Evolutionary conservation across 1,139 yeast species (phyloP), one percentile per base, ranked within the genome.

Genomic region (Suhomyces coccinellae): DNA sequence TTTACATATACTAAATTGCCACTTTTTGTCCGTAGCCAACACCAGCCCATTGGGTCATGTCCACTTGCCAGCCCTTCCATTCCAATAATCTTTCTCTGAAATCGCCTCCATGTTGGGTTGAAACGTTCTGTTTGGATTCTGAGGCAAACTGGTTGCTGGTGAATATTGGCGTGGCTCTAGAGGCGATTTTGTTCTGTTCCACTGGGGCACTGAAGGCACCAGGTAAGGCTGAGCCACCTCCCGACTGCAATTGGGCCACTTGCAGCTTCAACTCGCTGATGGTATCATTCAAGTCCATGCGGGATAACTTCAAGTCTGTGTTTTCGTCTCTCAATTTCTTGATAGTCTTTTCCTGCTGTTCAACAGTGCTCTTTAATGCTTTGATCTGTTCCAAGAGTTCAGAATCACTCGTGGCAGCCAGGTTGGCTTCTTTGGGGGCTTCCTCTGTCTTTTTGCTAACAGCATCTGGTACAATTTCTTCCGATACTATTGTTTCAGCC

Each of bases 41-140:
- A 6, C 41, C 48, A 3, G 14, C 75, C 97, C 97, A 90, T 22
- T 65, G 59, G 17, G 88, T 75, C 95, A 90, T 87, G 58, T 90
- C 96, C 4, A 88, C 79, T 58, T 85, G 89, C 93, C 95, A 90
- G 34, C 82, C 83, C 54, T 82, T 82, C 96, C 96, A 90, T 51
- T 81, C 77, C 64, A 72, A 56, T 17, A 74, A 54, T 38, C 63
- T 60, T 47, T 73, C 78, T 55, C 74, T 66, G 57, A 72, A 73
- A 44, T 74, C 75, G 22, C 58, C 68, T 1, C 62, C 58, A n/a
- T 48, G 53, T 35, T 58, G 54, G 15, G 53, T 52, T 16, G 54
- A 52, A 34, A 65, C 55, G 39, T 61, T 62, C 44, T 63, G 70
- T 38, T 61, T 63, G 4, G 73, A 65, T 11, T 40, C 45, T 0